Evolutionary conservation across 2,329 filamentous ascomycete species (phyloP).

Genomic region (Nannizziopsis arthrosporioides): DNA sequence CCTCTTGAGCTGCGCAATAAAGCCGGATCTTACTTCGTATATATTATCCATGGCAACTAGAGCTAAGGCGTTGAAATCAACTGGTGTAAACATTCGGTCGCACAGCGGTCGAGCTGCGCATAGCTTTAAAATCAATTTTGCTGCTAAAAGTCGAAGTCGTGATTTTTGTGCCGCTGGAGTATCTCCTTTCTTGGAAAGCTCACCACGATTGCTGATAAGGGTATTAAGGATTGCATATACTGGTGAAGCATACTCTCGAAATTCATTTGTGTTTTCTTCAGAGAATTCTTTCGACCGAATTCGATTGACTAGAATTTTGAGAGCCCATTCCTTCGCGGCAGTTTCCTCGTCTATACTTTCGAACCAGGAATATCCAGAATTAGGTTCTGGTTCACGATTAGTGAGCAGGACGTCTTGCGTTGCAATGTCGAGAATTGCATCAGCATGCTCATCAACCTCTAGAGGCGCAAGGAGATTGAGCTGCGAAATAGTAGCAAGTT

Average conservation of each 20-base stretch:
- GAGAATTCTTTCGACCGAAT: constrained; percentile 53
- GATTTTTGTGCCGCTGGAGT: constrained; percentile 69
- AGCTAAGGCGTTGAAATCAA: constrained; percentile 70
- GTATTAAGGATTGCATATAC: constrained; percentile 71
- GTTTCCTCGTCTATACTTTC: constrained; percentile 68
- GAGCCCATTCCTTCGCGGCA: constrained; percentile 67
- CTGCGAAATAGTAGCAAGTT: constrained; percentile 45
- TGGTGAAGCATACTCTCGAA: constrained; percentile 46
- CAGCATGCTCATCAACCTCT: constrained; percentile 59
- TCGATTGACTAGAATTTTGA: constrained; percentile 78
- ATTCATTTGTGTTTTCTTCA: constrained; percentile 30
- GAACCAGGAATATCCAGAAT: constrained; percentile 56
- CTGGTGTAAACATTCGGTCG: constrained; percentile 60
- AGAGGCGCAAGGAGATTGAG: constrained; percentile 63
- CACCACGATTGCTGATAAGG: constrained; percentile 63
- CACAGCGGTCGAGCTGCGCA: constrained; percentile 60
- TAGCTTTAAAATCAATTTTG: constrained; percentile 70
- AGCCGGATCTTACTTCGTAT: constrained; percentile 61
- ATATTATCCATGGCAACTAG: constrained; percentile 69
- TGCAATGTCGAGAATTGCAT: constrained; percentile 66
- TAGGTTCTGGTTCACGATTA: constrained; percentile 41
- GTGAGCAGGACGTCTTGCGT: constrained; percentile 63
- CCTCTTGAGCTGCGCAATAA: constrained; percentile 79
- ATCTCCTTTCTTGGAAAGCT: constrained; percentile 61
- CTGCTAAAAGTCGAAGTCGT: constrained; percentile 69